Base-by-base conservation (phyloP, 208 protist species). In the Trypanosoma rangeli region DNA sequence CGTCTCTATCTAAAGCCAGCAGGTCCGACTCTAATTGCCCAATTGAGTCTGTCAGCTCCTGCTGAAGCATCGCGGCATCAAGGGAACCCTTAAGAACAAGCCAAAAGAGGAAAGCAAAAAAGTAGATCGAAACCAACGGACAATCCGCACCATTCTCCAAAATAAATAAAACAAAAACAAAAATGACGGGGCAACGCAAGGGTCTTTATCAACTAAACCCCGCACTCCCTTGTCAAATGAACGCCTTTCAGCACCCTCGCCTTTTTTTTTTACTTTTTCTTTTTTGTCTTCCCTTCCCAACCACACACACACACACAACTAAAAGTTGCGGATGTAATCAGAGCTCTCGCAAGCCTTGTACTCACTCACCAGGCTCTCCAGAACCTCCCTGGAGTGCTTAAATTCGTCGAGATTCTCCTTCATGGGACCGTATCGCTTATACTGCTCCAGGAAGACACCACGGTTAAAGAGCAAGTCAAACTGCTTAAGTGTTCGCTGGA, bases 321-420 rank as follows among this genome's bases (percentile, higher is more conserved):
- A 96, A 53, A 96, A 93, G 73, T 92, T 94, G 13, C 86, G 84
- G 29, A 96, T 96, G 75, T 99, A 99, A 70, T 99, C 97, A 12
- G 94, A 80, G 49, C 76, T 86, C 79, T 99, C 98, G 59, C 91
- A 94, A 20, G 96, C 98, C 55, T 95, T 92, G 88, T 99, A 99
- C 84, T 99, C 98, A 24, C 97, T 83, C 16, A 99, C 96, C 10
- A 99, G 81, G 48, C 89, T 88, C 61, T 94, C 74, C 57, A 99
- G 93, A 3, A 97, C 93, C 52, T 99, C 93, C 10, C 90, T 88
- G 13, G 94, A 92, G 49, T 98, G 84, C 39, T 94, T 97, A 80
- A 99, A 99, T 82, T 99, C 98, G 13, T 98, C 94, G 12, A 99
- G 73, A 55, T 78, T 95, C 22, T 99, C 96, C 48, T 90, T 91